phyloP scores from a whole-genome alignment of 2,329 filamentous ascomycete genomes.

The Capronia americana region DNA sequence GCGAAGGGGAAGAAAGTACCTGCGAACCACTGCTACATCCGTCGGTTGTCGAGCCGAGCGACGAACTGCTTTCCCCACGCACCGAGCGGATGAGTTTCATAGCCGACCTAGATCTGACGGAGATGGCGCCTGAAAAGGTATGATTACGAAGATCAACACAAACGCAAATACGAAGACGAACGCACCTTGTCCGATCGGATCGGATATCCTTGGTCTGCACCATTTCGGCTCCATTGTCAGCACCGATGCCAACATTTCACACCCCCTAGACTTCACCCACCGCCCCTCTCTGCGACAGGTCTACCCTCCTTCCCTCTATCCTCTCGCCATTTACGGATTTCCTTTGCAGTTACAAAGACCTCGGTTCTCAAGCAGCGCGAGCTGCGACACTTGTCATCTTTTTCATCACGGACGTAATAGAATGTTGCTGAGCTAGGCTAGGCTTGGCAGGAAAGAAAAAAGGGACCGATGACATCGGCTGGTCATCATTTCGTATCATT shows the following conservation, averaged over 20 bases:
- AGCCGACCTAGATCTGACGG: conserved; percentile 36
- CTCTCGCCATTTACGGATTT: not conserved
- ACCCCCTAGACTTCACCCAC: not conserved
- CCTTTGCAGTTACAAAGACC: conserved; percentile 17
- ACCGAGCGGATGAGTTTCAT: conserved; percentile 26
- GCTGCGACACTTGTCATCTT: conserved; percentile 22
- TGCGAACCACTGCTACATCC: conserved; percentile 43
- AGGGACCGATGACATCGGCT: not conserved
- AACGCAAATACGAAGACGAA: not conserved
- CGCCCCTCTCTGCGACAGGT: not conserved
- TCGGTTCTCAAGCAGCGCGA: conserved; percentile 25
- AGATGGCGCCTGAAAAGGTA: conserved; percentile 24
- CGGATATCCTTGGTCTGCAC: not conserved
- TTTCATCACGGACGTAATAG: conserved; percentile 19
- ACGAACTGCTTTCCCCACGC: conserved; percentile 22
- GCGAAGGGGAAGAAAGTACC: conserved; percentile 48
- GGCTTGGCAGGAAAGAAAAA: conserved; percentile 3
- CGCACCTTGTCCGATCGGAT: not conserved
- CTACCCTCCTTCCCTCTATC: conserved; percentile 5
- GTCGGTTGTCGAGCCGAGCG: conserved; percentile 35
- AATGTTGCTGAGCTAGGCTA: not conserved
- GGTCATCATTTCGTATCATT: conserved; percentile 12
- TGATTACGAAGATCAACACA: conserved; percentile 17
- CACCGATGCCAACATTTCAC: not conserved
- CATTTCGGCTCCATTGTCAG: not conserved